These are phyloP conservation scores for Talaromyces adpressus DNA, from an alignment of 495 filamentous ascomycete genomes.

Conservation along the genomic window DNA sequence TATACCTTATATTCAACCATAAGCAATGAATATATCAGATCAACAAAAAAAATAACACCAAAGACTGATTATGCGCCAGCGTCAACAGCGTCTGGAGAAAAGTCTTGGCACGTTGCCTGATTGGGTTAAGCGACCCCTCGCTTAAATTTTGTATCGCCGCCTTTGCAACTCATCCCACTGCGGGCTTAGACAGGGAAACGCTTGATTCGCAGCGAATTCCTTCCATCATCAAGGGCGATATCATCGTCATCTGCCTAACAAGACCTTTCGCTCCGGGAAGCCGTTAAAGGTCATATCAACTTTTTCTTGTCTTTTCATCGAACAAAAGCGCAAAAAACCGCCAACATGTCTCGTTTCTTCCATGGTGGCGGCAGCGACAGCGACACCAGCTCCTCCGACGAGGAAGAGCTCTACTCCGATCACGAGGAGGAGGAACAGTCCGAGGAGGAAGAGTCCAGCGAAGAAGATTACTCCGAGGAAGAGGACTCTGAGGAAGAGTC, in stretches of 20 bases:
- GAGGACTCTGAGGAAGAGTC: slow-evolving; percentile 45
- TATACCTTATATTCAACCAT: slow-evolving; percentile 1
- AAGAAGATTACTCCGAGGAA: slow-evolving; percentile 51
- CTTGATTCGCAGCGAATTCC: not conserved
- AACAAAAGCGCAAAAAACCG: slow-evolving; percentile 9
- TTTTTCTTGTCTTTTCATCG: not conserved
- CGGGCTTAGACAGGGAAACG: slow-evolving; percentile 16
- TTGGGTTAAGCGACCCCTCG: slow-evolving; percentile 39
- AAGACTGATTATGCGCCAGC: not conserved
- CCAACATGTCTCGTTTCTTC: slow-evolving; percentile 84
- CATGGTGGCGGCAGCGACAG: slow-evolving; percentile 87
- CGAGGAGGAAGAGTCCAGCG: slow-evolving; percentile 80
- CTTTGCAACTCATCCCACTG: slow-evolving; percentile 29
- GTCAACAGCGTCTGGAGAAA: not conserved
- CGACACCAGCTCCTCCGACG: slow-evolving; percentile 62
- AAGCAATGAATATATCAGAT: too few relatives aligned
- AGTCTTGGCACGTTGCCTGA: slow-evolving; percentile 18
- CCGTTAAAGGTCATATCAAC: not conserved
- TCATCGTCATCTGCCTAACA: not conserved
- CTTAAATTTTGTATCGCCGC: slow-evolving; percentile 47
- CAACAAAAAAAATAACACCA: not conserved
- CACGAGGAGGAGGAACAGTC: slow-evolving; percentile 50
- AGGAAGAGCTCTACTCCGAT: slow-evolving; percentile 83
- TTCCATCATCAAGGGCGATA: not conserved
- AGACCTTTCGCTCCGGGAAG: not conserved